Evolutionary conservation across 2,329 filamentous ascomycete genomes (phyloP).

Genomic region (Neonectria hederae): DNA sequence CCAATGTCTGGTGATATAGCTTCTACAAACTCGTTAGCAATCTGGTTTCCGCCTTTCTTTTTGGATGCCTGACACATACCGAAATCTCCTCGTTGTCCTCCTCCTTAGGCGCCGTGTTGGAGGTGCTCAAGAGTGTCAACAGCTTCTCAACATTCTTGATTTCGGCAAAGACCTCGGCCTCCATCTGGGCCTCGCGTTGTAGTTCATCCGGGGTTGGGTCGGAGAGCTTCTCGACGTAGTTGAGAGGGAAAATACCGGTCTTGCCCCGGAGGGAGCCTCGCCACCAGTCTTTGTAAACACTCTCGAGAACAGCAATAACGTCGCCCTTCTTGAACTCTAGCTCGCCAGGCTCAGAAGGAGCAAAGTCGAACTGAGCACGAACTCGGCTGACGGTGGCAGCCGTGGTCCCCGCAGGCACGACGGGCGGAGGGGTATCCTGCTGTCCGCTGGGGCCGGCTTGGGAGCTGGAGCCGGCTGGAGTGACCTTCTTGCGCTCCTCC

Average conservation of each 20-base stretch:
- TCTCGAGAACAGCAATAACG: constrained; percentile 95
- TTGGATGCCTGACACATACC: constrained; percentile 53
- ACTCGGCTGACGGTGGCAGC: constrained; percentile 96
- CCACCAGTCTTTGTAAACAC: constrained; percentile 99
- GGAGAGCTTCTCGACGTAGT: constrained; percentile 97
- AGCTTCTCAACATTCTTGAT: constrained; percentile 75
- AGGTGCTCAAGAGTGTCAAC: constrained; percentile 89
- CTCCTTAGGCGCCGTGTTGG: constrained; percentile 79
- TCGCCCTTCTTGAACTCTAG: constrained; percentile 97
- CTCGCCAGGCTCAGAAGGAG: constrained; percentile 92
- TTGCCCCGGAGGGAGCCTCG: constrained; percentile 93
- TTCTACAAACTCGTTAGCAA: constrained; percentile 59
- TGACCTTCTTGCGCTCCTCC: constrained; percentile 70
- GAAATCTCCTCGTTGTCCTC: constrained; percentile 98
- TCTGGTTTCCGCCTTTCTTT: neutral
- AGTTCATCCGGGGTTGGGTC: constrained; percentile 95
- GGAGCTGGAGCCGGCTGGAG: constrained; percentile 46
- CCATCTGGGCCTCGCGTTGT: constrained; percentile 95
- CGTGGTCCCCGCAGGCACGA: constrained; percentile 83
- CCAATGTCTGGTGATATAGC: constrained; percentile 90
- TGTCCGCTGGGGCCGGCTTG: constrained; percentile 51
- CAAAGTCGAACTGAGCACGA: constrained; percentile 92
- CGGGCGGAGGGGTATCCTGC: constrained; percentile 57
- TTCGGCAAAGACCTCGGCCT: constrained; percentile 74
- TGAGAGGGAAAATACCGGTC: constrained; percentile 96